These are phyloP conservation scores for Russula emetica DNA, from an alignment of 768 basidiomycete species.

Conservation along the genomic window DNA sequence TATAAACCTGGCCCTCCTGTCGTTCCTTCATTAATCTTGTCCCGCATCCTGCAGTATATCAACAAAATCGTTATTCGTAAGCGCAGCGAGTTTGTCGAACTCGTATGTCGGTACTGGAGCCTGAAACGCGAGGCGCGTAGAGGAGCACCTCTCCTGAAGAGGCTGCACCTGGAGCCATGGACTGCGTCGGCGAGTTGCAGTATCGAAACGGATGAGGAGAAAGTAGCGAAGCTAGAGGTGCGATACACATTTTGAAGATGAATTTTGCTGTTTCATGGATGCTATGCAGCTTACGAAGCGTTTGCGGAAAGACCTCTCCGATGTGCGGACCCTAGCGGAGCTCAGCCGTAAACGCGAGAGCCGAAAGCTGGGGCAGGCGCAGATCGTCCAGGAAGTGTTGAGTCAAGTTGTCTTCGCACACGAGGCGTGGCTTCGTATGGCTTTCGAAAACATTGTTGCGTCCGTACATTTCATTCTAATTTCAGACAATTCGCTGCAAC, in stretches of 20 bases:
- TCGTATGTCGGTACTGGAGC: conserved; percentile 93
- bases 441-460: conserved; percentile 69
- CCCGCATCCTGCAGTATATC: conserved; percentile 73
- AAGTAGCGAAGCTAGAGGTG: conserved; percentile 76
- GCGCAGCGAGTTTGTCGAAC: conserved; percentile 68
- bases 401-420: conserved; percentile 62
- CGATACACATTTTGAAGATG: conserved; percentile 29
- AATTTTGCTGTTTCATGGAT: neutral
- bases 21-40: conserved; percentile 80
- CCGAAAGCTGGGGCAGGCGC: conserved; percentile 66
- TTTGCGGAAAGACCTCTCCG: conserved; percentile 72
- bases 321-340: conserved; percentile 61
- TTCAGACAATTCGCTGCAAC: neutral
- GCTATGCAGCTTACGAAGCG: conserved; percentile 50
- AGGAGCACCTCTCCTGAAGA: conserved; percentile 89
- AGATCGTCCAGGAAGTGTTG: conserved; percentile 63
- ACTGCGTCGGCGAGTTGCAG: conserved; percentile 67
- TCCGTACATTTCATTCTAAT: conserved; percentile 37
- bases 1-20: conserved; percentile 92
- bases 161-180: conserved; percentile 96
- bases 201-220: conserved; percentile 76
- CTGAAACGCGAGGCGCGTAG: conserved; percentile 89
- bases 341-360: conserved; percentile 73
- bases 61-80: conserved; percentile 64
- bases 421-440: conserved; percentile 52